Conservation (phyloP, 305 asterid species). For the Caryopteris hybrid region DNA sequence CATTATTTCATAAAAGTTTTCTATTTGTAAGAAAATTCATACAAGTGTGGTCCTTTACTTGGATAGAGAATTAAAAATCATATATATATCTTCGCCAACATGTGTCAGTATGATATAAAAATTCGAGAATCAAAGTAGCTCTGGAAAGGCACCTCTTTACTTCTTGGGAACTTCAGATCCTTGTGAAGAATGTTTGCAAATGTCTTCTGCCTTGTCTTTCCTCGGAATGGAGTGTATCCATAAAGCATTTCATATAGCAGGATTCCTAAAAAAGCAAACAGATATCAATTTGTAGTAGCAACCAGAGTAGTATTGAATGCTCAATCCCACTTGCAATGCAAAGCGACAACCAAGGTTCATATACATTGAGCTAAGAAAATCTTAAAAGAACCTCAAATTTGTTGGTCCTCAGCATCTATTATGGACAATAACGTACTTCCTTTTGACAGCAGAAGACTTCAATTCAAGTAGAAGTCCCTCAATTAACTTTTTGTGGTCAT, state of each 20-base stretch:
- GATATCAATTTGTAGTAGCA: background rate
- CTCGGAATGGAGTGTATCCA: conserved; percentile 96
- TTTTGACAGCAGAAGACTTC: background rate
- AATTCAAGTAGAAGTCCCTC: background rate
- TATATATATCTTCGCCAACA: background rate
- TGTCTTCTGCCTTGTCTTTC: conserved; percentile 98
- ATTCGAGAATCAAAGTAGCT: conserved; percentile 6
- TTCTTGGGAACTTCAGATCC: conserved; percentile 84
- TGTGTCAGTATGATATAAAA: background rate
- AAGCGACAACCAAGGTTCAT: background rate
- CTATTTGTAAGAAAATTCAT: background rate
- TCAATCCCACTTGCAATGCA: background rate
- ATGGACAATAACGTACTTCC: background rate
- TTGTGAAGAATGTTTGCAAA: conserved; percentile 84
- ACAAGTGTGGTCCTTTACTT: background rate
- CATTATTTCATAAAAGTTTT: background rate
- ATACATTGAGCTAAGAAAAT: background rate
- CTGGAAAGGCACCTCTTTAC: conserved; percentile 53
- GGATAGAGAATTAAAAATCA: background rate
- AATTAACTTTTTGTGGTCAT: background rate
- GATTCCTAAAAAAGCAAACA: conserved; percentile 49
- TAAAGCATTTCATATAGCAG: conserved; percentile 91
- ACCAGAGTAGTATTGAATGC: background rate
- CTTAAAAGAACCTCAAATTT: background rate
- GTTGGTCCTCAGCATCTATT: no score